phyloP scores from a whole-genome alignment of 331 rosid genomes.

The Acacia concinna region DNA sequence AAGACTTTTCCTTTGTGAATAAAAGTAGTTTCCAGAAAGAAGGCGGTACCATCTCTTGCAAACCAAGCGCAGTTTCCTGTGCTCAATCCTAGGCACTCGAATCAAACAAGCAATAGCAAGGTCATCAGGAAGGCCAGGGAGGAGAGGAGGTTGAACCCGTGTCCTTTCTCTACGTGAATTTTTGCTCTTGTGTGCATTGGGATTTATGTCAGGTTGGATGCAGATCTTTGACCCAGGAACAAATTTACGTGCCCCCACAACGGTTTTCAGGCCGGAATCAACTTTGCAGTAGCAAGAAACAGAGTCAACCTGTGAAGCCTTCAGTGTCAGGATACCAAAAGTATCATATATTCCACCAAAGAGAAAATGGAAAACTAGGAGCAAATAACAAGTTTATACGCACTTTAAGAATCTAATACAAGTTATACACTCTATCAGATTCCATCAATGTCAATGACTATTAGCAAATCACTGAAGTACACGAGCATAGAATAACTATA shows the following conservation, averaged over 20 bases:
- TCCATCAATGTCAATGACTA: neutral
- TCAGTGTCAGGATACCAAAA: constrained; percentile 40
- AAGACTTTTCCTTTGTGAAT: constrained; percentile 91
- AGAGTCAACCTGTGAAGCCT: constrained; percentile 80
- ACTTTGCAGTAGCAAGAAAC: constrained; percentile 98
- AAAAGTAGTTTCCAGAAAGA: constrained; percentile 88
- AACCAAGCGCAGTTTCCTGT: constrained; percentile 82
- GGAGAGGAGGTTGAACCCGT: constrained; percentile 87
- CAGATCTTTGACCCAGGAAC: constrained; percentile 96
- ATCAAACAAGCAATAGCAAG: constrained; percentile 97
- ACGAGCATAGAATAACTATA: neutral
- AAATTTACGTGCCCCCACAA: constrained; percentile 92
- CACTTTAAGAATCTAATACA: neutral
- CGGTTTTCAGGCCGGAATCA: constrained; percentile 92
- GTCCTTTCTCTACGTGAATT: constrained; percentile 77
- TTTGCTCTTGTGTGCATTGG: constrained; percentile 83
- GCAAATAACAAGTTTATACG: too few relatives aligned
- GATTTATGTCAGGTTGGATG: constrained; percentile 97
- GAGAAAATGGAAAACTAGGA: neutral
- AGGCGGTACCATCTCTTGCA: constrained; percentile 97
- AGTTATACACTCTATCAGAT: neutral
- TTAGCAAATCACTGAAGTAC: neutral
- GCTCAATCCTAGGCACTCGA: constrained; percentile 93
- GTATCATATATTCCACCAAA: neutral
- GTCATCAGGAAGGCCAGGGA: constrained; percentile 98